Conservation (phyloP, 2,329 filamentous ascomycete species). For the Hypoxylon sp. region DNA sequence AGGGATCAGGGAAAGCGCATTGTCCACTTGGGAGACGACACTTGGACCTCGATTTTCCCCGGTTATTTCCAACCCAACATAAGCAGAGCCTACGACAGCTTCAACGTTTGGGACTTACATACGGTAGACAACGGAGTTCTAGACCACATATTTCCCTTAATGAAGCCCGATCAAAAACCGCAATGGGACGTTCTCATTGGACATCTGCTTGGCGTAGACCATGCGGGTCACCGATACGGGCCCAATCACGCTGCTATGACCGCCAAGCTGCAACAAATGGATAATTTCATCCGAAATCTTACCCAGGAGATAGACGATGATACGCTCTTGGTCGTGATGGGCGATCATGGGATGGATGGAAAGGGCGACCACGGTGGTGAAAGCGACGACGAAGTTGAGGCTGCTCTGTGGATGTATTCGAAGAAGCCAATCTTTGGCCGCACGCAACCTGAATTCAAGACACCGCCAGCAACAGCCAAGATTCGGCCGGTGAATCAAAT, state of each 20-base stretch:
- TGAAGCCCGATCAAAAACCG: constrained; percentile 71
- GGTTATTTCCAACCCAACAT: constrained; percentile 91
- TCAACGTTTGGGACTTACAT: constrained; percentile 98
- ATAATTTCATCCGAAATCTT: constrained; percentile 79
- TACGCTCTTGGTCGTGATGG: constrained; percentile 94
- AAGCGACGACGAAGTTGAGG: constrained; percentile 94
- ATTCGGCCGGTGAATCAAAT: constrained; percentile 84
- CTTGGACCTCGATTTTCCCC: constrained; percentile 93
- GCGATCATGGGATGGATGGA: constrained; percentile 98
- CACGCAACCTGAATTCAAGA: constrained; percentile 67
- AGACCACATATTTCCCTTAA: constrained; percentile 87
- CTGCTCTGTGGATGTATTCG: constrained; percentile 98
- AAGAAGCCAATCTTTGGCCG: constrained; percentile 87
- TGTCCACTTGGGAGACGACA: constrained; percentile 97
- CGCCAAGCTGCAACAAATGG: constrained; percentile 91
- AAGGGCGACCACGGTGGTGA: constrained; percentile 99
- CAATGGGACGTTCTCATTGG: constrained; percentile 96
- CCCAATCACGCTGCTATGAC: constrained; percentile 93
- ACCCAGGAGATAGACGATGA: constrained; percentile 80
- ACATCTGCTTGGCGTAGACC: constrained; percentile 94
- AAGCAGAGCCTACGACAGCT: constrained; percentile 91
- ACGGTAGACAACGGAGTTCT: constrained; percentile 96
- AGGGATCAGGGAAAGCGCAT: constrained; percentile 75
- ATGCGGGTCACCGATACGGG: constrained; percentile 95
- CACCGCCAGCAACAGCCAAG: constrained; percentile 78